These are phyloP conservation scores for Talaromyces rugulosus DNA, from an alignment of 2,329 filamentous ascomycete species.

Conservation along the genomic window DNA sequence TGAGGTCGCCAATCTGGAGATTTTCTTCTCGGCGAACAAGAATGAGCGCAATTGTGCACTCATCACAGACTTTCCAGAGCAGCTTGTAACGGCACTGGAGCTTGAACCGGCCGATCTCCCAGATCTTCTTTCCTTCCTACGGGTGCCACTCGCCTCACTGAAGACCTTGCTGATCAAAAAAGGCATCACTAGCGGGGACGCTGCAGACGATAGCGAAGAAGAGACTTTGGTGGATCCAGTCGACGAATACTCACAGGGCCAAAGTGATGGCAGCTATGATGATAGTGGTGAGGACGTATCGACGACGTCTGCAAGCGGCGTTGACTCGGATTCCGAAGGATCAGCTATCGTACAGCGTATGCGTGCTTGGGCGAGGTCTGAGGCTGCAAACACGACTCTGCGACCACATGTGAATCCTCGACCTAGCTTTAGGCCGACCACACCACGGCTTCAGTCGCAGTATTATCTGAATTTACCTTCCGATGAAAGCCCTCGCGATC, in stretches of 20 bases:
- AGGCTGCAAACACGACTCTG: constrained; percentile 1
- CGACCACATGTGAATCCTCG: not conserved
- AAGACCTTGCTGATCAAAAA: constrained; percentile 4
- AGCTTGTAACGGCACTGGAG: constrained; percentile 5
- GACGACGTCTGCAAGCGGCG: not conserved
- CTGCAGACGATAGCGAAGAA: constrained; percentile 4
- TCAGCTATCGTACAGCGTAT: constrained; percentile 2
- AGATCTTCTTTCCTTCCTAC: not conserved
- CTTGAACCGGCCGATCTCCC: constrained; percentile 1
- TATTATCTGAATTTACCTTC: not conserved
- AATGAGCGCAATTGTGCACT: constrained; percentile 6
- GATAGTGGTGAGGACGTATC: constrained; percentile 3
- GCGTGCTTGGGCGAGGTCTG: constrained; percentile 3
- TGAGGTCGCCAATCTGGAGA: not conserved
- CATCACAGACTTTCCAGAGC: constrained; percentile 4
- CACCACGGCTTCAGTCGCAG: not conserved
- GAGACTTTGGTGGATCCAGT: not conserved
- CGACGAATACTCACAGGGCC: not conserved
- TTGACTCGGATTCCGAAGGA: not conserved
- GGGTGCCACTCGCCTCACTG: constrained; percentile 1
- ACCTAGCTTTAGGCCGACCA: constrained; percentile 1
- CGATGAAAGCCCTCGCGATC: not conserved
- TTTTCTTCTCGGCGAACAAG: constrained; percentile 6
- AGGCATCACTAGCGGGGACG: constrained; percentile 1
- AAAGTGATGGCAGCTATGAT: constrained; percentile 2